Conservation (phyloP, 1,139 yeast species). For the Debaryomyces udenii region DNA sequence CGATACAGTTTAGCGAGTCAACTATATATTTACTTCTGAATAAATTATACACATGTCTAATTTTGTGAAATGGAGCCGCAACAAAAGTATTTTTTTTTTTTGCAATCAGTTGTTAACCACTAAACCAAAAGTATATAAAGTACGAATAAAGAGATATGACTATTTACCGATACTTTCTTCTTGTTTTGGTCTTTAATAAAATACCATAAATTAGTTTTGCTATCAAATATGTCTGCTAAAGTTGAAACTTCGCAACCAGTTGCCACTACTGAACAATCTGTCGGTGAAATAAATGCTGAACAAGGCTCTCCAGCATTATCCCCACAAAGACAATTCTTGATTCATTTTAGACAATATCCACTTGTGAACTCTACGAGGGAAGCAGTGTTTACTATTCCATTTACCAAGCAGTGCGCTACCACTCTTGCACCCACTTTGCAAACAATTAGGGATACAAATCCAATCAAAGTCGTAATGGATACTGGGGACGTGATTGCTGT, state of each 20-base stretch:
- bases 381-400: conserved; percentile 24
- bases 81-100: not conserved
- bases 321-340: conserved; percentile 18
- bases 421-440: conserved; percentile 21
- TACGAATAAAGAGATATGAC: not conserved
- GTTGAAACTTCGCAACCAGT: conserved; percentile 4
- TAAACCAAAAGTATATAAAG: conserved; percentile 6
- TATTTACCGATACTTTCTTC: not conserved
- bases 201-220: conserved; percentile 4
- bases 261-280: conserved; percentile 1
- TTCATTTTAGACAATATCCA: conserved; percentile 31
- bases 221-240: conserved; percentile 12
- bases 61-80: conserved; percentile 6
- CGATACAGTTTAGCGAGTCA: conserved; percentile 1
- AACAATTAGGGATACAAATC: conserved; percentile 26
- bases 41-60: no score
- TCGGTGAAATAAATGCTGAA: not conserved
- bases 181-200: not conserved
- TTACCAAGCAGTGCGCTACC: conserved; percentile 17
- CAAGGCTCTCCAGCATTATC: conserved; percentile 1
- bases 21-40: no score
- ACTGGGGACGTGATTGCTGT: conserved; percentile 36
- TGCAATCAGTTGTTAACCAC: conserved; percentile 5
- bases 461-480: conserved; percentile 28
- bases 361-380: conserved; percentile 23